Conservation (phyloP, 208 protist species). For the Strigomonas culicis region DNA sequence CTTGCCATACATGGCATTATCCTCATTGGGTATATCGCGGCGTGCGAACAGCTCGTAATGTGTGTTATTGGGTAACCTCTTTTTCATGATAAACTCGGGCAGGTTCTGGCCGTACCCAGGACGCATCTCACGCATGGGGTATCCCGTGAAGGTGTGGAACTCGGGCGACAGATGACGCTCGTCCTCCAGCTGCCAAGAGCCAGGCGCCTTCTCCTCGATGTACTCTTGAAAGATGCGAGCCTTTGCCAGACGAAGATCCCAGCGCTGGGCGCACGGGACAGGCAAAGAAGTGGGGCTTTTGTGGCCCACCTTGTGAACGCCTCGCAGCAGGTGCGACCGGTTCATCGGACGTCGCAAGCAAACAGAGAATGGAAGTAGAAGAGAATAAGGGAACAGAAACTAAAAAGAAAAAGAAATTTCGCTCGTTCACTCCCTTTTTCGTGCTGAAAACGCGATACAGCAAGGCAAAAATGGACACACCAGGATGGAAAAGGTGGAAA, state of each 20-base stretch:
- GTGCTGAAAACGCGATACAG: no score
- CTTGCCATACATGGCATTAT: conserved; percentile 91
- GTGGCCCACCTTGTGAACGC: conserved; percentile 78
- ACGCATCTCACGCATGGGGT: conserved; percentile 82
- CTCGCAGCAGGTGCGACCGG: conserved; percentile 15
- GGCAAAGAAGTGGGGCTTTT: conserved; percentile 56
- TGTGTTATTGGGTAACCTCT: conserved; percentile 86
- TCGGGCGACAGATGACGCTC: conserved; percentile 88
- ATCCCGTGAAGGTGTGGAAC: conserved; percentile 88
- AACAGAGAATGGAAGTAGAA: background rate
- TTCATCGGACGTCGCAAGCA: background rate
- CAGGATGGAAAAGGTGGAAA: background rate
- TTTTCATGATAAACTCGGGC: conserved; percentile 88
- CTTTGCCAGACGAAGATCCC: conserved; percentile 78
- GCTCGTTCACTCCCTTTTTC: background rate
- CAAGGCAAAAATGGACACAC: no score
- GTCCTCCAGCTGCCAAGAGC: conserved; percentile 89
- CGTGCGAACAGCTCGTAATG: conserved; percentile 89
- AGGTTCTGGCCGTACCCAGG: conserved; percentile 84
- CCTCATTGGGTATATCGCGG: conserved; percentile 83
- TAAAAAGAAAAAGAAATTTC: conserved; percentile 13
- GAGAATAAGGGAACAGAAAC: conserved; percentile 9
- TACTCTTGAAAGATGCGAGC: conserved; percentile 90
- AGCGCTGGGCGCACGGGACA: conserved; percentile 83
- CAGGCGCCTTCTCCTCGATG: conserved; percentile 84